Base-by-base conservation (phyloP, 208 protist species). In the Trypanosomatidae sp. region DNA sequence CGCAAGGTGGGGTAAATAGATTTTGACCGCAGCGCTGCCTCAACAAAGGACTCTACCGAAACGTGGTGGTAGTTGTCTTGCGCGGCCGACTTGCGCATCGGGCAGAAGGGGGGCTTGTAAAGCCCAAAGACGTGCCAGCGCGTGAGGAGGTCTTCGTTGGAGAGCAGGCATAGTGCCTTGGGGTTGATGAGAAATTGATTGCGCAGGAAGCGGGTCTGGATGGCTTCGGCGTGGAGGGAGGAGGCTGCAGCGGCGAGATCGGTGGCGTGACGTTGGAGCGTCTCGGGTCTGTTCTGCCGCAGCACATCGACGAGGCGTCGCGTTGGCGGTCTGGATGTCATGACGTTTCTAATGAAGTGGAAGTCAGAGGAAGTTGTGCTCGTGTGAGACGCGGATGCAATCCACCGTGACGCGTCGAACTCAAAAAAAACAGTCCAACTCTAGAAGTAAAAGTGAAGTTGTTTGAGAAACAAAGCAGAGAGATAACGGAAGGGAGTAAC, bases 41-140 rank as follows among this genome's bases (percentile, higher is more conserved):
- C 58, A 8, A 97, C 71, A 76, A 93, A 97, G 13, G 89, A 93
- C 70, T 97, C 89, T 3, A 97, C 82, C 0, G 87, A 93, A 30
- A 97, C 92, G 25, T 68, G 43, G 69, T 97, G 92, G 70, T 91
- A 91, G 81, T 97, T 97, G 28, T 81, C 78, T 17, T 36, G 19
- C 0, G 90, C 86, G 6, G 89, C 86, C 13, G 62, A 46, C 10
- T 80, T 82, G 8, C 89, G 88, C 92, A 97, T 97, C 7, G 92
- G 92, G 72, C 92, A 97, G 71, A 97, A 97, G 0, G 92, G 84
- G 0, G 92, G 92, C 77, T 97, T 97, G 81, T 95, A 97, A 5
- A 97, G 73, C 1, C 87, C 90, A 66, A 95, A 97, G 1, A 79
- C 52, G 64, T 79, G 71, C 70, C 81, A 95, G 7, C 84, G 83